Evolutionary conservation across 306 rosid genomes (phyloP), one percentile per base, ranked within the genome.

Genomic region (Abrus pulchellus): DNA sequence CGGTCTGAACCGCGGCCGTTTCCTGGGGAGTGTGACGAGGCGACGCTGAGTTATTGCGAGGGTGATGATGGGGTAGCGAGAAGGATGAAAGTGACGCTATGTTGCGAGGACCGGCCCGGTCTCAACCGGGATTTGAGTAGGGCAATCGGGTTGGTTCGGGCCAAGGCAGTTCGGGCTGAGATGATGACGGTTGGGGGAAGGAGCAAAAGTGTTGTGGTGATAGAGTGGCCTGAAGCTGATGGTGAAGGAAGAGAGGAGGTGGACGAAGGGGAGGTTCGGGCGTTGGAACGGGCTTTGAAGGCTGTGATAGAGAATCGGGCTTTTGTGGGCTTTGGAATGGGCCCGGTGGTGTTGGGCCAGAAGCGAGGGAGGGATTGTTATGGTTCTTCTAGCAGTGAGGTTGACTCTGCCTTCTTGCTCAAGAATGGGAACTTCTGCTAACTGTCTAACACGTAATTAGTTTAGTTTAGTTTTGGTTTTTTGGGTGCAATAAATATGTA

Each of bases 121-220:
- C 72, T 94, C 85, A 90, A 83, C 94, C 82, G 86, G 74, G 98
- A 94, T 14, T 43, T 94, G 68, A 63, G 48, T 1, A 65, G 52
- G 63, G 98, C 94, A 0, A 87, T 92, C n/a, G 70, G 86, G 62
- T 87, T 92, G 41, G 97, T 83, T 14, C 85, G 78, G 57, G 97
- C 83, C 0, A 89, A 62, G 72, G 83, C 77, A 28, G 87, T 94
- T 8, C 86, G 90, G 47, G 97, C 92, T 3, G 94, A 94, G 92
- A 90, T 83, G 90, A 88, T 90, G 93, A 92, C 97, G 55, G 83
- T 94, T 9, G 97, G 97, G 1, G 97, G 97, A 14, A 68, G 97
- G 85, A 87, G 86, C 13, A 92, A 91, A 91, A 88, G 63, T 28
- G 91, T 86, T 9, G 88, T 94, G 77, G 86, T 88, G 62, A 62